These are phyloP conservation scores for Colletotrichum aenigma DNA, from an alignment of 2,329 filamentous ascomycete genomes.

Conservation along the genomic window DNA sequence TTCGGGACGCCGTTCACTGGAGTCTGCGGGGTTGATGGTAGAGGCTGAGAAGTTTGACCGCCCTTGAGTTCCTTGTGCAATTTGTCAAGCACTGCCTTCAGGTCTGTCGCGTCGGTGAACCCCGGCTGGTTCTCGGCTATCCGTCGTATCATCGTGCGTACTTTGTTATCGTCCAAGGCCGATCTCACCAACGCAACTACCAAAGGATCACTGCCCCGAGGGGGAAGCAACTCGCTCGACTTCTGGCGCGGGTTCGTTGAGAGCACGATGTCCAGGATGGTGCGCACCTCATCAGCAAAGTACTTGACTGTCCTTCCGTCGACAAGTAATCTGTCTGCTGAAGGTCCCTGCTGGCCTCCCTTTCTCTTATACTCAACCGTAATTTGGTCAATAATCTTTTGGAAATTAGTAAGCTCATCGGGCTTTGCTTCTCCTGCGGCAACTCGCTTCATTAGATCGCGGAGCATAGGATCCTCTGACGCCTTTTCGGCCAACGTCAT, in stretches of 20 bases:
- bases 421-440: constrained; percentile 73
- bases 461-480: constrained; percentile 72
- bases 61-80: constrained; percentile 41
- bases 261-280: constrained; percentile 64
- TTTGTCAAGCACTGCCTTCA: constrained; percentile 57
- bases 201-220: constrained; percentile 58
- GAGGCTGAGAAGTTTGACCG: constrained; percentile 25
- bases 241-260: constrained; percentile 62
- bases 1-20: constrained; percentile 37
- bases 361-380: constrained; percentile 63
- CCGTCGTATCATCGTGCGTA: constrained; percentile 55
- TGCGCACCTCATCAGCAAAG: constrained; percentile 62
- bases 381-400: constrained; percentile 80
- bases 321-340: constrained; percentile 59
- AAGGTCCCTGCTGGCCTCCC: constrained; percentile 54
- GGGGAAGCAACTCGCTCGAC: constrained; percentile 56
- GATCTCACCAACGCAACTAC: constrained; percentile 62
- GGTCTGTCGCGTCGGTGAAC: constrained; percentile 56
- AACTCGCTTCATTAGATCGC: constrained; percentile 83
- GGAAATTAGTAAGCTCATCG: constrained; percentile 76
- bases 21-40: constrained; percentile 30
- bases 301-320: constrained; percentile 62
- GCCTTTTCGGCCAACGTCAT: constrained; percentile 78
- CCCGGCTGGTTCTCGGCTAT: constrained; percentile 57
- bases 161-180: constrained; percentile 56